A percentile compares a stretch with the other conserved stretches of the same genome.
phyloP scores from a whole-genome alignment of 352 stramenopile species.

The Phytophthora colocasiae region DNA sequence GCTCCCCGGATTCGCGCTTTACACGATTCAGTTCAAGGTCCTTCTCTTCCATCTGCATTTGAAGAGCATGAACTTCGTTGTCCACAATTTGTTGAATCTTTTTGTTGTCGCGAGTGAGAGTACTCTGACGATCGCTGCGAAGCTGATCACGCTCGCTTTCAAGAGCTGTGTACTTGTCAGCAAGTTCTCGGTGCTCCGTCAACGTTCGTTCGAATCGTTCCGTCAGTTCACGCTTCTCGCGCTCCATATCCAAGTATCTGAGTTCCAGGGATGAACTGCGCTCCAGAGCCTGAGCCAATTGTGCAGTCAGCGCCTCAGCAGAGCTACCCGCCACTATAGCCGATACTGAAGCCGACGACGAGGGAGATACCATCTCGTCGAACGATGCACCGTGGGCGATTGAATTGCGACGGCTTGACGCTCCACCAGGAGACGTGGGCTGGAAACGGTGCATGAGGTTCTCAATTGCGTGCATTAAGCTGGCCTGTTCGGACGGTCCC shows the following conservation, averaged over 20 bases:
- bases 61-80: slow-evolving; percentile 78
- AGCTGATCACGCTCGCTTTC: slow-evolving; percentile 79
- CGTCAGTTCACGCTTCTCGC: slow-evolving; percentile 77
- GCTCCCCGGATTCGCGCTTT: slow-evolving; percentile 78
- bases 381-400: slow-evolving; percentile 56
- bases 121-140: slow-evolving; percentile 72
- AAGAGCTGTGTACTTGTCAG: slow-evolving; percentile 53
- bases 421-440: slow-evolving; percentile 51
- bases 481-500: slow-evolving; percentile 76
- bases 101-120: slow-evolving; percentile 84
- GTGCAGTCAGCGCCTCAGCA: slow-evolving; percentile 52
- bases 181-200: slow-evolving; percentile 55
- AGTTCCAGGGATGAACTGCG: slow-evolving; percentile 76
- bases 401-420: slow-evolving; percentile 35
- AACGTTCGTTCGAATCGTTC: slow-evolving; percentile 73
- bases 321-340: slow-evolving; percentile 45
- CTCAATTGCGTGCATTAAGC: slow-evolving; percentile 88
- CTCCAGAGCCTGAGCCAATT: slow-evolving; percentile 72
- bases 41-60: slow-evolving; percentile 81
- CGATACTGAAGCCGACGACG: slow-evolving; percentile 35
- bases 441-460: slow-evolving; percentile 86
- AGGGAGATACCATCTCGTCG: slow-evolving; percentile 56
- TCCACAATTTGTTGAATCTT: slow-evolving; percentile 91
- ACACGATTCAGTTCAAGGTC: slow-evolving; percentile 74
- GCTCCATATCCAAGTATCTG: slow-evolving; percentile 78